phyloP scores from a whole-genome alignment of 176 grass and related monocot species.

The Tillandsia leiboldiana region DNA sequence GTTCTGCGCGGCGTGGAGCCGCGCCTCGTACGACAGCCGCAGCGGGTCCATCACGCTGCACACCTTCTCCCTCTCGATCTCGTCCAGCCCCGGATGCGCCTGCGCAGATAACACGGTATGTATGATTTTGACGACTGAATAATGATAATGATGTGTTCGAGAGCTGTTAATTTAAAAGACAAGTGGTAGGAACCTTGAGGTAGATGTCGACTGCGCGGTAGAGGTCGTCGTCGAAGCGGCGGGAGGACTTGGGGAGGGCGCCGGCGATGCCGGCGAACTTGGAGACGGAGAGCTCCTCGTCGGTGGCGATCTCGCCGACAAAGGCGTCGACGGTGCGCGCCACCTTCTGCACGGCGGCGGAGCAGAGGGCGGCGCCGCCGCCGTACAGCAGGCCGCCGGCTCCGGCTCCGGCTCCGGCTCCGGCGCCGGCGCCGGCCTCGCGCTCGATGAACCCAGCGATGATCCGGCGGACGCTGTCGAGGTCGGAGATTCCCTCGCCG shows the following conservation, averaged over 20 bases:
- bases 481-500: constrained; percentile 30
- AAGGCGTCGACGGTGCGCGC: constrained; percentile 46
- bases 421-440: not conserved
- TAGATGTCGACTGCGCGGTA: constrained; percentile 55
- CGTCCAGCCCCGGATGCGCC: constrained; percentile 53
- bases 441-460: constrained; percentile 48
- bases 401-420: not conserved
- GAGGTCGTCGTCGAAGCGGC: constrained; percentile 40
- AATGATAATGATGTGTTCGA: too few relatives aligned
- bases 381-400: constrained; percentile 10
- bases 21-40: constrained; percentile 55
- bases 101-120: not conserved
- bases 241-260: constrained; percentile 57
- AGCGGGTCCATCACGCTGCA: constrained; percentile 86
- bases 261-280: constrained; percentile 54
- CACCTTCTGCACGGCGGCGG: constrained; percentile 41
- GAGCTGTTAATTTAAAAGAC: too few relatives aligned
- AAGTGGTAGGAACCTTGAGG: constrained; percentile 31
- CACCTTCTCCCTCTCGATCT: constrained; percentile 80
- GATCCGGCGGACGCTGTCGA: constrained; percentile 51
- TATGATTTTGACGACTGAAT: not conserved
- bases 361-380: constrained; percentile 10
- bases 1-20: constrained; percentile 76
- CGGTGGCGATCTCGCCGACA: constrained; percentile 64
- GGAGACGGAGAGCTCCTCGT: constrained; percentile 42